Evolutionary conservation across 768 basidiomycete genomes (phyloP), one percentile per base, ranked within the genome.

Genomic region (Panus rudis): DNA sequence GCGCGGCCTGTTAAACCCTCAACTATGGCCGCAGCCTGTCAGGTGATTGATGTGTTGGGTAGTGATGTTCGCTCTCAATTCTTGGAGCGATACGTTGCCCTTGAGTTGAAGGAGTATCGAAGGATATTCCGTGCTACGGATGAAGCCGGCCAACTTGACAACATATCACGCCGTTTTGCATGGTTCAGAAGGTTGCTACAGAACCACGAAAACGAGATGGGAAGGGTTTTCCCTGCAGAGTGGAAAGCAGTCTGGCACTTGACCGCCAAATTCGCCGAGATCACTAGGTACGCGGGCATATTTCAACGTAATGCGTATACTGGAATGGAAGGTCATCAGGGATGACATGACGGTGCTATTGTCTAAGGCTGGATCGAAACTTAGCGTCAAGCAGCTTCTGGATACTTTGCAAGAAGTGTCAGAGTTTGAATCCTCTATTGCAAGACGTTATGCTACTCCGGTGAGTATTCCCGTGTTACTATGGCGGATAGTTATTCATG

Each of bases 141-240:
- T 50, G 96, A 98, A 63, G 92, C 96, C 2, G 96, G 94, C 3
- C 91, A 96, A 54, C 71, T 99, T 35, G 96, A 99, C 66, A 99
- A 99, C 51, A 73, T 96, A 5, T 79, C 90, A 0, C 71, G 96
- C 13, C 78, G 96, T 31, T 98, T 91, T 53, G 90, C 92, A 4
- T 99, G 93, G 92, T 98, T 97, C 65, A 72, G 86, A 17, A 77
- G 93, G 22, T 62, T 92, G 23, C 65, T 99, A 17, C 79, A 83
- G 45, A 79, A 77, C 4, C 89, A 96, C 60, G 93, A 98, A 52
- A 73, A 87, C 6, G 93, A 96, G 52, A 81, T 86, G 48, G 84
- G 84, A 0, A 69, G 77, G 12, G 76, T 89, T 1, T 96, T 97
- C 59, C 92, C 96, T 4, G 58, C 72, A 1, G 77, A 80, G 32